A percentile compares a stretch with the other conserved stretches of the same genome.
Conservation (phyloP, 192 early-diverging fungal genomes). For the Jimgerdemannia flammicorona region DNA sequence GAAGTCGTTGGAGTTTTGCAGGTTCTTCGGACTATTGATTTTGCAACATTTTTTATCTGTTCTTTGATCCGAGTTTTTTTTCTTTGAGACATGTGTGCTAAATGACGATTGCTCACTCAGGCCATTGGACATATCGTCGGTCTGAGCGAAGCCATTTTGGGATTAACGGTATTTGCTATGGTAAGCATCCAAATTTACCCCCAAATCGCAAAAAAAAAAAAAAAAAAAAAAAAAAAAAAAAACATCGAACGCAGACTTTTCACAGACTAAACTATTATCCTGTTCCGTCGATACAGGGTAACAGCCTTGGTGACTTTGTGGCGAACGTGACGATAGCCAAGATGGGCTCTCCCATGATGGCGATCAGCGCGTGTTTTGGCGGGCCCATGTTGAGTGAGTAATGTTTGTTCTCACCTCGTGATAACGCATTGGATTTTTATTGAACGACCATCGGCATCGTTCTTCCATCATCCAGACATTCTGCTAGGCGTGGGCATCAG, state of each 20-base stretch:
- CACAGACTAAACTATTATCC: neutral
- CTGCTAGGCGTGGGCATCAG: slow-evolving; percentile 83
- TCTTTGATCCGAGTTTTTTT: too few relatives aligned
- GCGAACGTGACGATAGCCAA: slow-evolving; percentile 89
- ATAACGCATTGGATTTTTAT: neutral
- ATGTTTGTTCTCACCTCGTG: slow-evolving; percentile 2
- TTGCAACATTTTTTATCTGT: too few relatives aligned
- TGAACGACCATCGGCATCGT: neutral
- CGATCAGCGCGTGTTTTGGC: slow-evolving; percentile 91
- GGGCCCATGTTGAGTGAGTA: slow-evolving; percentile 82
- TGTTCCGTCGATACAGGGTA: slow-evolving; percentile 43
- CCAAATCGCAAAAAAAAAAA: neutral
- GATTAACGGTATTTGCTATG: slow-evolving; percentile 82
- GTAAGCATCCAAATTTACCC: slow-evolving; percentile 34
- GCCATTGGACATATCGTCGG: slow-evolving; percentile 74
- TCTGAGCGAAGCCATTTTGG: slow-evolving; percentile 78
- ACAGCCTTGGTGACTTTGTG: slow-evolving; percentile 86
- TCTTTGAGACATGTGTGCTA: neutral
- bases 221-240: neutral
- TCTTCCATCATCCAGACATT: slow-evolving; percentile 48
- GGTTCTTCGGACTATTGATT: slow-evolving; percentile 3
- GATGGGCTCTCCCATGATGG: slow-evolving; percentile 93
- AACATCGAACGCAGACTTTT: neutral
- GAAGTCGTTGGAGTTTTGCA: slow-evolving; percentile 86
- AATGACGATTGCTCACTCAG: slow-evolving; percentile 14